Base-by-base conservation (phyloP, 2,329 filamentous ascomycete species). In the Paraphoma chrysanthemicola region DNA sequence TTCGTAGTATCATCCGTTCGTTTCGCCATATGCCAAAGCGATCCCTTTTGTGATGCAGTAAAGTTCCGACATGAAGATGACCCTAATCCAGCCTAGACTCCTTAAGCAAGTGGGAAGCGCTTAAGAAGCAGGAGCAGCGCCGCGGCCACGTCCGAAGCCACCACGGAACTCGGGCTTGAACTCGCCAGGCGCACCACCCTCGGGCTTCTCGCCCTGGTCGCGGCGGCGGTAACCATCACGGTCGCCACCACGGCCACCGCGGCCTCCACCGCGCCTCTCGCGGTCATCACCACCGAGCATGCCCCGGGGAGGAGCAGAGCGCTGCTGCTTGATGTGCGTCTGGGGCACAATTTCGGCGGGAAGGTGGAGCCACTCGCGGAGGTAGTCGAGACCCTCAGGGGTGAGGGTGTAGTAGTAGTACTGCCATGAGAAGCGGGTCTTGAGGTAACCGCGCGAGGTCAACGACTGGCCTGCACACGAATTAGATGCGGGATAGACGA, bases 251-350 rank as follows among this genome's bases (percentile, higher is more conserved):
- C 85, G 84, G 76, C 85, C 85, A 69, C 84, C 84, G 77, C 85
- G 84, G 77, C 84, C 86, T 69, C 83, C 85, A 78, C 91, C 92
- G 59, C 90, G 89, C 83, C 92, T 89, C 85, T 95, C 92, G 74
- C 86, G 83, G 80, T 96, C 93, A 69, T 89, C 87, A 59, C 73
- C 73, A 76, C 93, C 93, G 85, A 98, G 89, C 95, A 99, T 98
- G 80, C 95, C 95, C 78, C 95, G 93, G 79, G 95, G 94, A 82
- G 94, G 94, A 85, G 93, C 93, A 77, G 92, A 95, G 83, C 95
- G 92, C 88, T 97, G 93, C 87, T 97, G 93, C 92, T 99, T 99
- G 86, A 99, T 98, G 90, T 99, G 95, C 78, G 95, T 99, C 78
- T 96, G 93, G 75, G 95, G 95, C 72, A 99, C 95, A 80, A 99